Conservation (phyloP, 306 rosid species). For the Quercus parvula region DNA sequence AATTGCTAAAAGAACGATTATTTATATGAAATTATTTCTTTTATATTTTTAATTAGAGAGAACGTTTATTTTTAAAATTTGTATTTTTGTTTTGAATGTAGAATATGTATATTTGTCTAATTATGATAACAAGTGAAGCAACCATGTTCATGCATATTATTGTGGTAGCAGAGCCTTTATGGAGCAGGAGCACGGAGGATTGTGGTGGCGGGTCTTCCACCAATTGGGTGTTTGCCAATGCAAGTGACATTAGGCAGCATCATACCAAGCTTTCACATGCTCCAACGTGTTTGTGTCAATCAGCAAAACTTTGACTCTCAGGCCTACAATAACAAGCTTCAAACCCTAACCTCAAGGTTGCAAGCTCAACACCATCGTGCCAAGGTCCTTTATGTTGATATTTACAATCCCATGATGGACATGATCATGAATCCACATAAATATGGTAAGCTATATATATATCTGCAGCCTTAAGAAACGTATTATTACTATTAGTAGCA, state of each 20-base stretch:
- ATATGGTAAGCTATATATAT: conserved; percentile 25
- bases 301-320: conserved; percentile 29
- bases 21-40: no score
- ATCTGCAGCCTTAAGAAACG: no score
- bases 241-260: conserved; percentile 17
- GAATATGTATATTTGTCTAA: background rate
- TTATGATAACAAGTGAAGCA: no score
- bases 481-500: no score
- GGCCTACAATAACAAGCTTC: conserved; percentile 41
- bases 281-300: conserved; percentile 25
- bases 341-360: conserved; percentile 3
- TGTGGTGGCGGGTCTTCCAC: conserved; percentile 42
- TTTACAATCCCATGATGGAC: conserved; percentile 29
- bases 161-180: conserved; percentile 25
- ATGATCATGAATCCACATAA: conserved; percentile 32
- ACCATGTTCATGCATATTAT: background rate
- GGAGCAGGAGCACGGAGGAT: conserved; percentile 35
- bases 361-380: conserved; percentile 25
- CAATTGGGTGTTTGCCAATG: conserved; percentile 45
- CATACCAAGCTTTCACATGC: conserved; percentile 2
- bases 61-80: no score
- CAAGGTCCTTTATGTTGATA: conserved; percentile 31
- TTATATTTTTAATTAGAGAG: no score
- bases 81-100: no score
- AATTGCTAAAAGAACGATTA: no score